Evolutionary conservation across 140 eudicot species (phyloP), one percentile per base, ranked within the genome.

Genomic region (Anethum foeniculum): DNA sequence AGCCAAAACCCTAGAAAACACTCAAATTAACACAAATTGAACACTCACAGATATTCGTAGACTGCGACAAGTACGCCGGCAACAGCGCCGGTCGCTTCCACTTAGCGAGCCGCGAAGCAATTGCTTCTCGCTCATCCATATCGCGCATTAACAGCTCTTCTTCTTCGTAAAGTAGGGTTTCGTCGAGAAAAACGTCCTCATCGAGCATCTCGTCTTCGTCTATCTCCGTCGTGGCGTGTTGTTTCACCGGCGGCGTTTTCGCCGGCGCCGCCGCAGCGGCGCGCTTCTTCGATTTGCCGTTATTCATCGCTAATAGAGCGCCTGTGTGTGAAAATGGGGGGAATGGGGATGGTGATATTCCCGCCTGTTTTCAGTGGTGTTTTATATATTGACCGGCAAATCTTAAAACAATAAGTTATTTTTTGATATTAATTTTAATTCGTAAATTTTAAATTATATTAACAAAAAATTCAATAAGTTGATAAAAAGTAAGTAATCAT

Each of bases 81-180:
- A 84, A 77, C 30, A 89, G 76, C 0, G 32, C n/a, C 15, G 99
- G 99, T 1, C 99, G 97, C 65, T 91, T 89, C 99, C 99, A 95
- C 79, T 95, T 95, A 16, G 51, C 36, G 27, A 95, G 85, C 23
- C 97, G 91, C 30, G 80, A 72, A 14, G 93, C 89, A 34, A 90
- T 80, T 46, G 96, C 93, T 82, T 89, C 89, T 51, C 91, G 85
- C 78, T 89, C 89, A 43, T 91, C 91, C 81, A 86, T 85, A 71
- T 90, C 94, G n/a, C 93, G 94, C 52, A 92, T 89, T 71, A 87
- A 77, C 54, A 81, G 84, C 18, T 87, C 83, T 47, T 92, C 98
- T 77, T 90, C 92, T 39, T 83, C 77, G 71, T 81, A 84, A 4
- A 85, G 79, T 21, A 90, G 87, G 86, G 84, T 83, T 85, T 95